Evolutionary conservation across 257 asterid genomes (phyloP).

Genomic region (Scutellaria galericulata): DNA sequence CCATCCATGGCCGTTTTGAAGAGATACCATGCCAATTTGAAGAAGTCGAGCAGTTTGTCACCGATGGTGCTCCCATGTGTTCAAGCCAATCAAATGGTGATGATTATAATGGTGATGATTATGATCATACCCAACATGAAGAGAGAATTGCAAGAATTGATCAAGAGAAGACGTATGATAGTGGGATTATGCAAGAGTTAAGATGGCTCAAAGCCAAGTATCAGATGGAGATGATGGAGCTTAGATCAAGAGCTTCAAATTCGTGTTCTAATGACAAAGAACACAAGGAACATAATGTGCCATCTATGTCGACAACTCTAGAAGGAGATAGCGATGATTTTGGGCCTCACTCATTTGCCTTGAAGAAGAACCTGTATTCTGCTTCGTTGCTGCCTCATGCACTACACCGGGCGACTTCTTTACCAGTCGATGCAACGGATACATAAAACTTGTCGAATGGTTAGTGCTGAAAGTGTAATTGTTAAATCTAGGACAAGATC

Average conservation of each 20-base stretch:
- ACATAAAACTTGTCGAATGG: slow-evolving; percentile 31
- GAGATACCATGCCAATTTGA: slow-evolving; percentile 68
- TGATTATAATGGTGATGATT: slow-evolving; percentile 36
- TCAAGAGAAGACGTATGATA: slow-evolving; percentile 36
- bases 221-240: slow-evolving; percentile 56
- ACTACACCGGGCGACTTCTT: slow-evolving; percentile 62
- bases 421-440: slow-evolving; percentile 70
- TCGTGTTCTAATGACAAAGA: background rate
- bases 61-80: slow-evolving; percentile 43
- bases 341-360: no score
- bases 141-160: slow-evolving; percentile 16
- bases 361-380: background rate
- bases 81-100: slow-evolving; percentile 44
- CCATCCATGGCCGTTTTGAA: slow-evolving; percentile 76
- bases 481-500: slow-evolving; percentile 4
- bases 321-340: no score
- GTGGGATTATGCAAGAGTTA: slow-evolving; percentile 60
- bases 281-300: no score
- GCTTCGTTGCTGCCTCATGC: slow-evolving; percentile 48
- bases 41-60: slow-evolving; percentile 47
- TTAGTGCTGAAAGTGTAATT: background rate
- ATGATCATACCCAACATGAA: background rate
- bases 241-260: slow-evolving; percentile 36
- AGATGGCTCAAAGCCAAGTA: slow-evolving; percentile 79
- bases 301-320: no score